Percentiles rank a stretch among this genome's conserved stretches.
Evolutionary conservation across 805 yeast species (phyloP).

Genomic region (Barnettozyma populi): DNA sequence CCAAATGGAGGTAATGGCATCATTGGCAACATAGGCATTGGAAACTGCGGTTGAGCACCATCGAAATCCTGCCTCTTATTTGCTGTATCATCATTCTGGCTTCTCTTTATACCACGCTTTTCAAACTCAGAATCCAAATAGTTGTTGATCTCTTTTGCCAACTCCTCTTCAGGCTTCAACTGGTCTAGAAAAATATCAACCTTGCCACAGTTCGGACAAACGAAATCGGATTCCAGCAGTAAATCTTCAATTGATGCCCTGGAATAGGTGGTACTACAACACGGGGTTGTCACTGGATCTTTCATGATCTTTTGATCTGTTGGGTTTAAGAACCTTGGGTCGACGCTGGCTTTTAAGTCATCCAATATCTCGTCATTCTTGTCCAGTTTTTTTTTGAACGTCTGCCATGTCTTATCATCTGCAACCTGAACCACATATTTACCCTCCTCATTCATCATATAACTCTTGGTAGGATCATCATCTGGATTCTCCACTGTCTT

Average conservation of each 20-base stretch:
- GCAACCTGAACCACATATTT: constrained; percentile 95
- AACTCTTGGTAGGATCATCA: constrained; percentile 51
- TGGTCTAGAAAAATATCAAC: constrained; percentile 75
- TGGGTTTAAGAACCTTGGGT: constrained; percentile 66
- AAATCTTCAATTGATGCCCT: constrained; percentile 57
- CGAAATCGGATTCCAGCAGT: constrained; percentile 77
- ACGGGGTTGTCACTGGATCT: constrained; percentile 78
- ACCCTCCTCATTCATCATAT: constrained; percentile 90
- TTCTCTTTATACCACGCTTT: constrained; percentile 27
- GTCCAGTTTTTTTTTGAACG: constrained; percentile 59
- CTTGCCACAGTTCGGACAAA: constrained; percentile 80
- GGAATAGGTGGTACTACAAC: constrained; percentile 60
- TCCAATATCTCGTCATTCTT: constrained; percentile 19
- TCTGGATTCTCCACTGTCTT: constrained; percentile 82
- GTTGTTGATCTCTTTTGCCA: constrained; percentile 47
- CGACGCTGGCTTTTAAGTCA: constrained; percentile 32
- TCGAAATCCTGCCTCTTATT: constrained; percentile 14
- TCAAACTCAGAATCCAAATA: constrained; percentile 38
- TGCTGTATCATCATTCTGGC: constrained; percentile 10
- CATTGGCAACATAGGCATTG: constrained; percentile 13
- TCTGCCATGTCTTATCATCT: constrained; percentile 86
- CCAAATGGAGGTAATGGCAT: constrained; percentile 26
- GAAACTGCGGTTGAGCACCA: constrained; percentile 3
- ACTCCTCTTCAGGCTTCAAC: constrained; percentile 54
- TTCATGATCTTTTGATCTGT: constrained; percentile 55